phyloP scores from a whole-genome alignment of 1,284 basidiomycete species.

The Rhodotorula sp. region DNA sequence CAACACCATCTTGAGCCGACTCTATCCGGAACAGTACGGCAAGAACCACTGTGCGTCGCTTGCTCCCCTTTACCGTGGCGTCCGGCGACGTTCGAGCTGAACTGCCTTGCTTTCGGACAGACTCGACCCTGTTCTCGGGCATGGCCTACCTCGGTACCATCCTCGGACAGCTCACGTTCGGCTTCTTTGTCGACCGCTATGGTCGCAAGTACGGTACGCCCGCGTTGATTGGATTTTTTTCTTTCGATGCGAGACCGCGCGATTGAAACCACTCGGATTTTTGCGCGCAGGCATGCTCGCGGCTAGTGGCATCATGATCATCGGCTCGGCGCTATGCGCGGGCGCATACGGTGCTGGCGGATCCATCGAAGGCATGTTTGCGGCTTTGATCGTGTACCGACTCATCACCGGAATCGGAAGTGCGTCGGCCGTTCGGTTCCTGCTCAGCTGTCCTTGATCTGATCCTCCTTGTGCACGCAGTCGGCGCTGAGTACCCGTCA shows the following conservation, averaged over 20 bases:
- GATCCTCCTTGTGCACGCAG: not conserved
- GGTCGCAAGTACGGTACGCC: conserved; percentile 53
- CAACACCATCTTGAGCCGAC: conserved; percentile 24
- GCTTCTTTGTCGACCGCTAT: conserved; percentile 75
- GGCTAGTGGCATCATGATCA: conserved; percentile 46
- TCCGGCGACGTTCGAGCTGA: not conserved
- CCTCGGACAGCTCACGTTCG: conserved; percentile 54
- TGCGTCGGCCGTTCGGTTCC: not conserved
- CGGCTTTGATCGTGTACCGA: conserved; percentile 77
- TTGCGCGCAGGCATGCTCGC: conserved; percentile 65
- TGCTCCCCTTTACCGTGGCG: not conserved
- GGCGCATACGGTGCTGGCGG: conserved; percentile 76
- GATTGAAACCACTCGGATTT: not conserved
- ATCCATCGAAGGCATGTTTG: conserved; percentile 66
- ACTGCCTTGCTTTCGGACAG: not conserved
- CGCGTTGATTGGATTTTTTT: too few species aligned
- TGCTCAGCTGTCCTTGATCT: too few species aligned
- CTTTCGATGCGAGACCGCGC: not conserved
- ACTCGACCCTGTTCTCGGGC: conserved; percentile 45
- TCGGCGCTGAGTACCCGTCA: conserved; percentile 46
- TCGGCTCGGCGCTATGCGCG: conserved; percentile 77
- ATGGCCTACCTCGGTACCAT: conserved; percentile 74
- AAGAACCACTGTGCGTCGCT: conserved; percentile 4
- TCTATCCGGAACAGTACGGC: conserved; percentile 26
- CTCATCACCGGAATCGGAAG: conserved; percentile 64